These are phyloP conservation scores for Leccinum subfulvum DNA, from an alignment of 1,284 basidiomycete genomes.

Conservation along the genomic window DNA sequence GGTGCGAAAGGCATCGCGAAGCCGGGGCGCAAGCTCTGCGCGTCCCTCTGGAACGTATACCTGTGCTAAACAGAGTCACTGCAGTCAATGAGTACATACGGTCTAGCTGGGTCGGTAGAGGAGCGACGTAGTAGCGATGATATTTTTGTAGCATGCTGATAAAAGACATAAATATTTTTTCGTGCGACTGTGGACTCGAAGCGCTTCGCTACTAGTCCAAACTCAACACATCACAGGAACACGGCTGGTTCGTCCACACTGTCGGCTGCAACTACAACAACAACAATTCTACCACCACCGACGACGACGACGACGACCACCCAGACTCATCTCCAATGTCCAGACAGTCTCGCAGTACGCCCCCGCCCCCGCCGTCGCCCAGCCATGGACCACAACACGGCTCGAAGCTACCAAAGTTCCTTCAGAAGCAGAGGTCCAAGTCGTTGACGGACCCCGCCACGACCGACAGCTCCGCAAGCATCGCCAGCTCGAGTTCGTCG, in stretches of 20 bases:
- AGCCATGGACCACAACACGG: conserved; percentile 26
- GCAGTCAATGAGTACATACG: conserved; percentile 12
- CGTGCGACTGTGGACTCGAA: conserved; percentile 9
- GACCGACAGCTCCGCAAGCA: conserved; percentile 42
- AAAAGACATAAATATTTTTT: neutral
- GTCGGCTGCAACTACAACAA: conserved; percentile 19
- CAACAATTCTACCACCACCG: neutral
- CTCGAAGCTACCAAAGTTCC: conserved; percentile 65
- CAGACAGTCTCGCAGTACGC: conserved; percentile 38
- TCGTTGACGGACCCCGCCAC: conserved; percentile 48
- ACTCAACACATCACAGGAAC: conserved; percentile 18
- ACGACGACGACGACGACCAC: conserved; percentile 11
- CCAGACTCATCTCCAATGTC: too few relatives aligned
- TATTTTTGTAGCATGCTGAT: conserved; percentile 14
- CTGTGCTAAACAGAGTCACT: conserved; percentile 25
- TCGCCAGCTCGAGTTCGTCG: conserved; percentile 41
- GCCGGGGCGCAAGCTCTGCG: conserved; percentile 44
- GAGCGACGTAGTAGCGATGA: conserved; percentile 14
- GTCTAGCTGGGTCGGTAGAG: conserved; percentile 19
- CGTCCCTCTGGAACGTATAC: conserved; percentile 50
- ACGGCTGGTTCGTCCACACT: conserved; percentile 15
- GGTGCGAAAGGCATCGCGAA: conserved; percentile 55
- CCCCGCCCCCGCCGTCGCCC: conserved; percentile 36
- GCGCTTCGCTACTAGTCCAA: conserved; percentile 6
- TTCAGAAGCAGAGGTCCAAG: conserved; percentile 62